phyloP scores from a whole-genome alignment of 768 basidiomycete species.

The Boletales sp. region DNA sequence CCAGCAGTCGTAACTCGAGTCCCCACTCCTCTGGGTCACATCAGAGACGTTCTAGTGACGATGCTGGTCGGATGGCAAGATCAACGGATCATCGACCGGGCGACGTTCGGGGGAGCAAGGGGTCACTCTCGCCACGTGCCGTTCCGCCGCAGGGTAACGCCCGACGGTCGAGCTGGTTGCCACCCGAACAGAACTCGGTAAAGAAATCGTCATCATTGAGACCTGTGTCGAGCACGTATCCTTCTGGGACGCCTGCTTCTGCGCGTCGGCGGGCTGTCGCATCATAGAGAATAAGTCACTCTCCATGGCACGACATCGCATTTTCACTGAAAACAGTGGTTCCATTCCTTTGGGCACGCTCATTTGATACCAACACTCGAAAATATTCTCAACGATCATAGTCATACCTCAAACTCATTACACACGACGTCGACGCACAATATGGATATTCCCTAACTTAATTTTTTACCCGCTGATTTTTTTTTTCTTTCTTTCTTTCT shows the following conservation, averaged over 20 bases:
- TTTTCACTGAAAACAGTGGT: slow-evolving; percentile 10
- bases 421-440: slow-evolving; percentile 10
- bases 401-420: slow-evolving; percentile 13
- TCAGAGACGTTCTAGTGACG: slow-evolving; percentile 31
- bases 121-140: slow-evolving; percentile 2
- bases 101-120: slow-evolving; percentile 13
- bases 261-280: slow-evolving; percentile 17
- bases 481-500: not conserved
- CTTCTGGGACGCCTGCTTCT: slow-evolving; percentile 7
- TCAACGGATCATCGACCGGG: slow-evolving; percentile 8
- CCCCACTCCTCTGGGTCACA: slow-evolving; percentile 20
- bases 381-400: slow-evolving; percentile 12
- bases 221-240: slow-evolving; percentile 16
- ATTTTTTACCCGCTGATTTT: slow-evolving; percentile 3
- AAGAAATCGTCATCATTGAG: slow-evolving; percentile 14
- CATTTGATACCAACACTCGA: slow-evolving; percentile 27
- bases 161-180: slow-evolving; percentile 24
- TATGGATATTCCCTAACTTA: slow-evolving; percentile 25
- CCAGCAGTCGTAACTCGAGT: slow-evolving; percentile 17
- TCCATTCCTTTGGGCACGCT: slow-evolving; percentile 20
- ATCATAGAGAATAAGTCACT: slow-evolving; percentile 16
- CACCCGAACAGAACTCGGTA: slow-evolving; percentile 13
- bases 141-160: slow-evolving; percentile 8
- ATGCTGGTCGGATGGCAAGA: slow-evolving; percentile 17
- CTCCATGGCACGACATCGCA: slow-evolving; percentile 1